Percentiles rank a stretch among this genome's conserved stretches.
phyloP scores from a whole-genome alignment of 2,329 filamentous ascomycete species.

The Botrytis tulipae region DNA sequence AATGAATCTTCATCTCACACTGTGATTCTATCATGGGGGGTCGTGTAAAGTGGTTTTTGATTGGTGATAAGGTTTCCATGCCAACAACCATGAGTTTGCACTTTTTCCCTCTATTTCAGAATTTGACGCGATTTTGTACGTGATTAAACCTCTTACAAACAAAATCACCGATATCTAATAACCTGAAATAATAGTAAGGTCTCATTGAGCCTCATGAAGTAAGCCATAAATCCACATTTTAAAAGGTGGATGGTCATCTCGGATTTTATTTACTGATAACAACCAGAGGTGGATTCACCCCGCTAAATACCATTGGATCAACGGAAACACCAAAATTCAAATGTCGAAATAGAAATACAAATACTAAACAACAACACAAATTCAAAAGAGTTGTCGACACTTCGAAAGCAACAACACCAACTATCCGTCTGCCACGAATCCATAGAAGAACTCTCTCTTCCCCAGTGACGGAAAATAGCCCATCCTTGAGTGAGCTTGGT shows the following conservation, averaged over 20 bases:
- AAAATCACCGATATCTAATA: background rate
- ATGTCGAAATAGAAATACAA: conserved; percentile 3
- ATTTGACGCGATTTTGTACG: conserved; percentile 2
- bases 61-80: conserved; percentile 20
- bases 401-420: background rate
- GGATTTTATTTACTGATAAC: conserved; percentile 13
- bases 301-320: conserved; percentile 22
- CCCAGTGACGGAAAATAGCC: conserved; percentile 17
- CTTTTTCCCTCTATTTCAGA: background rate
- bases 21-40: background rate
- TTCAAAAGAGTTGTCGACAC: background rate
- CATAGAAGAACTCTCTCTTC: background rate
- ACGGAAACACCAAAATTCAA: conserved; percentile 20
- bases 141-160: background rate
- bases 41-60: conserved; percentile 20
- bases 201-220: conserved; percentile 18
- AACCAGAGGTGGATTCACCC: conserved; percentile 20
- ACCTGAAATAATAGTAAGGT: background rate
- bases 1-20: background rate
- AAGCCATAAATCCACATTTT: conserved; percentile 6
- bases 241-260: background rate
- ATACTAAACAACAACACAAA: conserved; percentile 8
- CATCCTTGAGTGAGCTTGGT: conserved; percentile 34
- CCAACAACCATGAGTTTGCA: conserved; percentile 15
- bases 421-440: background rate